phyloP scores from a whole-genome alignment of 257 asterid species.

The Solanum acaule region DNA sequence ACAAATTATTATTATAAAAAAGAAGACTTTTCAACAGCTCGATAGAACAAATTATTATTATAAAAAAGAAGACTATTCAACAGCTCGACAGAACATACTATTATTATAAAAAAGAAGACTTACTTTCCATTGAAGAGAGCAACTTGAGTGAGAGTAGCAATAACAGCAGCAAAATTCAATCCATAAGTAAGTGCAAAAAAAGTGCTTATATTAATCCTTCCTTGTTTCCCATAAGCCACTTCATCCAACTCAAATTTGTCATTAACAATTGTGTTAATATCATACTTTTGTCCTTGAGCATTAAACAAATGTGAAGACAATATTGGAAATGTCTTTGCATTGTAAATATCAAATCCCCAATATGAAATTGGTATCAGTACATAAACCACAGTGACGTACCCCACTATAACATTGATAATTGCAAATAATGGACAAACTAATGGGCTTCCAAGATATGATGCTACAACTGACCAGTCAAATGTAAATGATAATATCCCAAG shows the following conservation, averaged over 20 bases:
- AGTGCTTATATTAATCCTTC: not conserved
- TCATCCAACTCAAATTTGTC: slow-evolving; percentile 1
- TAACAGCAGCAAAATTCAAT: not conserved
- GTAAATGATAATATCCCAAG: not conserved
- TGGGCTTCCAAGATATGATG: slow-evolving; percentile 3
- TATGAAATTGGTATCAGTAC: not conserved
- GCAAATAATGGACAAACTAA: not conserved
- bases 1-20: too few relatives aligned
- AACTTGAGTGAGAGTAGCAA: not conserved
- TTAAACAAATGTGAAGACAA: not conserved
- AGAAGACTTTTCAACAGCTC: too few relatives aligned
- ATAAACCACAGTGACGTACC: not conserved
- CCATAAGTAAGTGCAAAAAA: slow-evolving; percentile 1
- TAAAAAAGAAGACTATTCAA: too few relatives aligned
- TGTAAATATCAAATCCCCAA: not conserved
- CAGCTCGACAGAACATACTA: not conserved
- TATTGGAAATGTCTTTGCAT: not conserved
- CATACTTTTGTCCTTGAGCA: not conserved
- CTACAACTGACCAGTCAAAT: not conserved
- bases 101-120: not conserved
- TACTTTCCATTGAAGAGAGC: not conserved
- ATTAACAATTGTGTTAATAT: not conserved
- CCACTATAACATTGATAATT: not conserved
- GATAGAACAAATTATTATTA: too few relatives aligned
- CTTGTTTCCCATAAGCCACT: not conserved